Percentiles rank a stretch among this genome's conserved stretches.
Conservation (phyloP, 75 land plant species). For the Sequoiadendron giganteum region DNA sequence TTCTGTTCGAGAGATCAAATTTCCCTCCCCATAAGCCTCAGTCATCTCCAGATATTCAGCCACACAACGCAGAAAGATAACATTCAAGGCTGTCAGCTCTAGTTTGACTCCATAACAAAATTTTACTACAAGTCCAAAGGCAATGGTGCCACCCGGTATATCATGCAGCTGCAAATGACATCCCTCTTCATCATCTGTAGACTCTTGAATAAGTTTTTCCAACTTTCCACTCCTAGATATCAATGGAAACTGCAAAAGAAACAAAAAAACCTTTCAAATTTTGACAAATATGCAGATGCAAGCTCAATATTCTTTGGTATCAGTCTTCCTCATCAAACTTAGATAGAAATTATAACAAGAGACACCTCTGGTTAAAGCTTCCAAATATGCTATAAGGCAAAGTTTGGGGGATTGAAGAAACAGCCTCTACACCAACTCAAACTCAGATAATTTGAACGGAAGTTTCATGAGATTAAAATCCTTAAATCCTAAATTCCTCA, state of each 20-base stretch:
- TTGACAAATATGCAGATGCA: neutral
- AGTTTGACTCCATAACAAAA: conserved; percentile 54
- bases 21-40: conserved; percentile 40
- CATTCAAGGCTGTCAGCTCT: conserved; percentile 45
- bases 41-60: conserved; percentile 66
- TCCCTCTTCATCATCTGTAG: conserved; percentile 21
- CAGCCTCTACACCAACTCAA: neutral
- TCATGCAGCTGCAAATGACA: conserved; percentile 28
- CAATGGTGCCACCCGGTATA: conserved; percentile 48
- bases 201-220: conserved; percentile 24
- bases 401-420: neutral
- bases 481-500: too few relatives aligned
- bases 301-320: neutral
- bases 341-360: too few relatives aligned
- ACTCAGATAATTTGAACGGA: neutral
- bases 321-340: neutral
- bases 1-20: conserved; percentile 31
- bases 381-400: neutral
- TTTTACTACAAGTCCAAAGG: conserved; percentile 46
- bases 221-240: conserved; percentile 35
- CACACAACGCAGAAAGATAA: conserved; percentile 36
- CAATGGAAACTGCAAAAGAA: conserved; percentile 37
- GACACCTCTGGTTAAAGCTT: too few relatives aligned
- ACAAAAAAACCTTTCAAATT: neutral
- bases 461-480: too few relatives aligned